Conservation (phyloP, 2,329 filamentous ascomycete species). For the Aureobasidium pullulans region DNA sequence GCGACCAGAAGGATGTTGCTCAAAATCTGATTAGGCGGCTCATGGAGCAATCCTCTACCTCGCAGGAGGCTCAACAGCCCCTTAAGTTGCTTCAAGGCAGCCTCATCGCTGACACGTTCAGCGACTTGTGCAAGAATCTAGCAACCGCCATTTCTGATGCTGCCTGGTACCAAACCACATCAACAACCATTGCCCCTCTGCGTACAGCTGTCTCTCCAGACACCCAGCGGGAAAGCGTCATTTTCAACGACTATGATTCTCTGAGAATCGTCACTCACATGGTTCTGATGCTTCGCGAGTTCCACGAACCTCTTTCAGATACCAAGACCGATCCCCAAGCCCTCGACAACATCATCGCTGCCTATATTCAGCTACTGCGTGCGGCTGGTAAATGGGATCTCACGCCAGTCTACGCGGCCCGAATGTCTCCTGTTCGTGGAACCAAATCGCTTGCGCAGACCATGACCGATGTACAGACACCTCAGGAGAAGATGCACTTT, state of each 20-base stretch:
- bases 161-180: constrained; percentile 17
- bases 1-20: constrained; percentile 35
- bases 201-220: constrained; percentile 10
- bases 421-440: constrained; percentile 57
- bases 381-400: constrained; percentile 65
- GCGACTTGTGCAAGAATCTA: constrained; percentile 36
- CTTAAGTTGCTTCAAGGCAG: constrained; percentile 71
- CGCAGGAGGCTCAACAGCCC: constrained; percentile 54
- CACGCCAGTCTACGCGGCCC: constrained; percentile 81
- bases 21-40: constrained; percentile 48
- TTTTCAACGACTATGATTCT: constrained; percentile 36
- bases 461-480: constrained; percentile 63
- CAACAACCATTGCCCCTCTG: constrained; percentile 15
- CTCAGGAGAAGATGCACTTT: constrained; percentile 57
- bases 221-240: constrained; percentile 20
- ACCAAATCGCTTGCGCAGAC: constrained; percentile 69
- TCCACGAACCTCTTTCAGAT: constrained; percentile 7
- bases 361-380: constrained; percentile 74
- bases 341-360: constrained; percentile 61
- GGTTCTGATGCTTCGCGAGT: constrained; percentile 57
- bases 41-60: constrained; percentile 49
- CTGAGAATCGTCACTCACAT: constrained; percentile 45
- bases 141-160: constrained; percentile 37
- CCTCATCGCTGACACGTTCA: constrained; percentile 56
- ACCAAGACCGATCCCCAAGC: constrained; percentile 28